Evolutionary conservation across 163 green algal genomes (phyloP).

Genomic region (Scenedesmus sp.): DNA sequence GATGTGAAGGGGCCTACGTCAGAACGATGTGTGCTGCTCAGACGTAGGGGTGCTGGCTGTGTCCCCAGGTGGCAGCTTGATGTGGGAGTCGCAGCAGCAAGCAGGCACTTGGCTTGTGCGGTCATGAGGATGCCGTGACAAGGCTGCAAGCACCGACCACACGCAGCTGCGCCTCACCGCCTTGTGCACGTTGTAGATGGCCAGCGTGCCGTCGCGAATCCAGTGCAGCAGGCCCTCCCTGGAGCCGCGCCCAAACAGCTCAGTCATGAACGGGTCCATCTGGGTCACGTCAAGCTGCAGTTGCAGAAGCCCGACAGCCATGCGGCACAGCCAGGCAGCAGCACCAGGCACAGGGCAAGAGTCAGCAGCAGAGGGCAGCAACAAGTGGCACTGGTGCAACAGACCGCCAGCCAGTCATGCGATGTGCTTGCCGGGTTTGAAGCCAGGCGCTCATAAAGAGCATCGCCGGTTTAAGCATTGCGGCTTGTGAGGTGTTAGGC

Average conservation of each 20-base stretch:
- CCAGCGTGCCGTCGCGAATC: slow-evolving; percentile 69
- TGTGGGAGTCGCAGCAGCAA: neutral
- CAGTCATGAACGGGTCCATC: slow-evolving; percentile 52
- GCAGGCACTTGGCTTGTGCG: no score
- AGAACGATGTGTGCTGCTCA: no score
- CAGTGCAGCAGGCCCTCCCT: slow-evolving; percentile 74
- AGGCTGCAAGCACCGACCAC: neutral
- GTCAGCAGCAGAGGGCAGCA: neutral
- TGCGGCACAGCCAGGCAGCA: neutral
- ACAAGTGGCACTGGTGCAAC: no score
- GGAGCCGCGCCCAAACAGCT: slow-evolving; percentile 75
- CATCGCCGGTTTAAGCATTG: no score
- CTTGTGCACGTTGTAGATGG: slow-evolving; percentile 81
- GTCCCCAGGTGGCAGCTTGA: neutral
- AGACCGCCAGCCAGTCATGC: no score
- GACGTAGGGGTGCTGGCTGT: no score
- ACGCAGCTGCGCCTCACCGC: slow-evolving; percentile 16
- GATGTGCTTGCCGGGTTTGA: no score
- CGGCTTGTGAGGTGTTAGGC: no score
- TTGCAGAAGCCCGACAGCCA: neutral
- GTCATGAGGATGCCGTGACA: no score
- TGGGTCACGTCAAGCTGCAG: slow-evolving; percentile 36
- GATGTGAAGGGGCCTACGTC: no score
- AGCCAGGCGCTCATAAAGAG: no score
- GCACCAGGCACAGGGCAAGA: neutral